Evolutionary conservation across 768 basidiomycete species (phyloP).

Genomic region (Suillus decipiens): DNA sequence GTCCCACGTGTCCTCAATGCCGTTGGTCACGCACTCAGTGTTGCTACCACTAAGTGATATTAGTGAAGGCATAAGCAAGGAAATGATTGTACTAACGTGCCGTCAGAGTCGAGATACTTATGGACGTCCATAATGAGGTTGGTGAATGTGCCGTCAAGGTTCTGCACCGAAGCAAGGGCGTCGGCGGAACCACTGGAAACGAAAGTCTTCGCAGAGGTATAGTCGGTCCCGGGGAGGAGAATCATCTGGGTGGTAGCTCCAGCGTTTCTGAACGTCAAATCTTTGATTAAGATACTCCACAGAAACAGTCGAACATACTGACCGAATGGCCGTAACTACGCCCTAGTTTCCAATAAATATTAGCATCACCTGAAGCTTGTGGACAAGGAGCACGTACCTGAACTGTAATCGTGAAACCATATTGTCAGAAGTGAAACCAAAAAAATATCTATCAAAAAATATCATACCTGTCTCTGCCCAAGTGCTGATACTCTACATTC

Average conservation of each 20-base stretch:
- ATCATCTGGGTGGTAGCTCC: slow-evolving; percentile 57
- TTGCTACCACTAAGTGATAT: slow-evolving; percentile 36
- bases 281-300: not conserved
- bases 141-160: slow-evolving; percentile 45
- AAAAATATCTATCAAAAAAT: not conserved
- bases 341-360: slow-evolving; percentile 42
- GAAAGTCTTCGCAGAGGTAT: slow-evolving; percentile 53
- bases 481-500: slow-evolving; percentile 34
- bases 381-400: not conserved
- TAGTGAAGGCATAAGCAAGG: not conserved
- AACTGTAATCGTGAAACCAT: not conserved
- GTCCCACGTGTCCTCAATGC: slow-evolving; percentile 47
- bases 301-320: slow-evolving; percentile 41
- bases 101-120: slow-evolving; percentile 60
- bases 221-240: slow-evolving; percentile 60
- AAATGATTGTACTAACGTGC: slow-evolving; percentile 39
- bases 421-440: not conserved
- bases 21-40: slow-evolving; percentile 53
- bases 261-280: not conserved
- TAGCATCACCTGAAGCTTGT: not conserved
- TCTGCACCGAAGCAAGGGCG: slow-evolving; percentile 45
- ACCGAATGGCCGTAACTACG: slow-evolving; percentile 63
- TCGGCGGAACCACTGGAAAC: slow-evolving; percentile 51
- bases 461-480: slow-evolving; percentile 44
- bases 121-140: slow-evolving; percentile 63